Conservation (phyloP, 1,284 basidiomycete genomes). For the Apiotrichum sp. region DNA sequence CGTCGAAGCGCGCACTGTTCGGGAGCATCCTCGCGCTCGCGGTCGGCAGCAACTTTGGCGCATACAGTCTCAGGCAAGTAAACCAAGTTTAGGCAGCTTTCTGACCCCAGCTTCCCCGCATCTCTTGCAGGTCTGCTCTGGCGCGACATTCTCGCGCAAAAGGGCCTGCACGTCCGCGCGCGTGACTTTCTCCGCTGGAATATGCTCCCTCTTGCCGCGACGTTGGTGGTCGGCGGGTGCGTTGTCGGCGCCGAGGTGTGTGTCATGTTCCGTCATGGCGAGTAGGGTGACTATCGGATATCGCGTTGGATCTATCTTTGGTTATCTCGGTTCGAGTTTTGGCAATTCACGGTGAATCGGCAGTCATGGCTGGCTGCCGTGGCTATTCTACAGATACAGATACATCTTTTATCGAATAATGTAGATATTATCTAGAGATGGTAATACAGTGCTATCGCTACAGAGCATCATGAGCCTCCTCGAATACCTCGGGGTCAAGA, state of each 20-base stretch:
- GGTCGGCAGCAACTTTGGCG: conserved; percentile 82
- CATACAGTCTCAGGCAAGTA: conserved; percentile 72
- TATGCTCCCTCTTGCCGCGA: conserved; percentile 56
- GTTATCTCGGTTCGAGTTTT: no score
- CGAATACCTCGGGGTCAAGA: no score
- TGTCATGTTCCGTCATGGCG: conserved; percentile 31
- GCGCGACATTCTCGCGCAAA: conserved; percentile 70
- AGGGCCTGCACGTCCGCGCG: conserved; percentile 64
- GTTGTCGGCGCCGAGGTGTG: conserved; percentile 48
- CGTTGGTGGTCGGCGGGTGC: conserved; percentile 55
- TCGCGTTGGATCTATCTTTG: no score
- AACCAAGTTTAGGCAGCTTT: no score
- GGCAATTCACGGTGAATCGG: no score
- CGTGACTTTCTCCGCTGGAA: conserved; percentile 70
- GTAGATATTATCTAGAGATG: no score
- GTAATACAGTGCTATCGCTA: no score
- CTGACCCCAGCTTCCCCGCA: conserved; percentile 56
- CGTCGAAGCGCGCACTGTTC: conserved; percentile 41
- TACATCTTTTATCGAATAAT: no score
- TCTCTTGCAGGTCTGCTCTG: conserved; percentile 87
- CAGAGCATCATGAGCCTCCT: no score
- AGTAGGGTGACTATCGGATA: neutral
- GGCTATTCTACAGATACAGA: no score
- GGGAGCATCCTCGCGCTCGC: conserved; percentile 59
- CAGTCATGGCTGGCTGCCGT: no score